Percentiles rank a stretch among this genome's conserved stretches.
Conservation (phyloP, 176 grass and related monocot species). For the Aegilops longissima region DNA sequence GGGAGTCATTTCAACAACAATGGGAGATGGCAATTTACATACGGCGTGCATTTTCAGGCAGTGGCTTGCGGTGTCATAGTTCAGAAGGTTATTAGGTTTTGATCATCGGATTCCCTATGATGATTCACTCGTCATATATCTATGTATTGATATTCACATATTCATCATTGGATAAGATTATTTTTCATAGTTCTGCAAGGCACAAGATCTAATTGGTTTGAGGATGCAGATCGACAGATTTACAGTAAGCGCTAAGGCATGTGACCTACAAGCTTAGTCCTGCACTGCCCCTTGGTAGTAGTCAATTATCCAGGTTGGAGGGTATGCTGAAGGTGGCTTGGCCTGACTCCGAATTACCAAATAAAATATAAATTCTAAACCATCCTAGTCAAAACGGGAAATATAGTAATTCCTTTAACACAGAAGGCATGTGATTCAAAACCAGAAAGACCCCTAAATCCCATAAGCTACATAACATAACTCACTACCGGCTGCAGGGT, state of each 20-base stretch:
- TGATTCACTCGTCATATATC: background rate
- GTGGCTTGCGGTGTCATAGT: too few relatives aligned
- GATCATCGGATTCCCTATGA: too few relatives aligned
- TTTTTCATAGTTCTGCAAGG: background rate
- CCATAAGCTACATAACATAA: too few relatives aligned
- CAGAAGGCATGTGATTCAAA: too few relatives aligned
- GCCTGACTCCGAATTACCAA: background rate
- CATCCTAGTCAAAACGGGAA: too few relatives aligned
- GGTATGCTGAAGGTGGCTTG: background rate
- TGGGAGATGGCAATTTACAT: too few relatives aligned
- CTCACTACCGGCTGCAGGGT: too few relatives aligned
- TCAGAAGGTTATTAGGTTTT: too few relatives aligned
- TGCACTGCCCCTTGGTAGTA: background rate
- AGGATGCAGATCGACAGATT: background rate
- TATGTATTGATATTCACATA: background rate
- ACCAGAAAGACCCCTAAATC: too few relatives aligned
- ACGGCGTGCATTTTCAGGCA: too few relatives aligned
- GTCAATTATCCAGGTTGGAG: background rate
- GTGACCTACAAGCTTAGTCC: background rate
- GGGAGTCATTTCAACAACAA: too few relatives aligned
- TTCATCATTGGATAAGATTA: background rate
- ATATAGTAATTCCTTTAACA: too few relatives aligned
- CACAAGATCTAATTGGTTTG: background rate
- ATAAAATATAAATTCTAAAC: background rate
- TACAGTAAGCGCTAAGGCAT: background rate